Evolutionary conservation across 163 green algal genomes (phyloP).

Genomic region (Chlorella variabilis): DNA sequence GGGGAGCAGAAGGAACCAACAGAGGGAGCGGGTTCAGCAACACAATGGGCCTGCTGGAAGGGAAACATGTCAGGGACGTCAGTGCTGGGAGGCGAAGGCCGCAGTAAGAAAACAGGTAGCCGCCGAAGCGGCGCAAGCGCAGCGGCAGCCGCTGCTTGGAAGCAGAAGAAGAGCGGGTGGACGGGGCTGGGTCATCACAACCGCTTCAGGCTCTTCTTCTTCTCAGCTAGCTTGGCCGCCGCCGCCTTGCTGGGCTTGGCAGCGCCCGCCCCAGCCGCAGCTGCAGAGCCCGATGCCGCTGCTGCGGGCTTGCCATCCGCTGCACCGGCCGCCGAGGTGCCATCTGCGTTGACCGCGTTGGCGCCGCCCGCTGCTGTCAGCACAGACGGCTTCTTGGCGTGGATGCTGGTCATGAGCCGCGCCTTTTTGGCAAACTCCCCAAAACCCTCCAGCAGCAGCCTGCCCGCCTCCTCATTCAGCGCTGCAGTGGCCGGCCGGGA

Average conservation of each 20-base stretch:
- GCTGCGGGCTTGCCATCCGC: slow-evolving; percentile 1
- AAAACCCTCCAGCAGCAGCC: slow-evolving; percentile 95
- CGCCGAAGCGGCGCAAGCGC: no score
- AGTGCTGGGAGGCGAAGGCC: no score
- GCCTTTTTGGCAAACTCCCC: slow-evolving; percentile 85
- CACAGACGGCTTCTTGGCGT: slow-evolving; percentile 72
- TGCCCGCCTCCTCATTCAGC: slow-evolving; percentile 97
- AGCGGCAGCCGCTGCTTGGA: no score
- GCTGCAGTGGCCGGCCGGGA: no score
- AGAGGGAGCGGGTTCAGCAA: no score
- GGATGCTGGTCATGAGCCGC: slow-evolving; percentile 91
- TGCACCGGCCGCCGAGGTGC: neutral
- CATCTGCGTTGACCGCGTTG: slow-evolving; percentile 67
- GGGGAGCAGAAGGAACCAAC: no score
- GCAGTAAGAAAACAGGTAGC: no score
- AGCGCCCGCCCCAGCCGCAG: neutral
- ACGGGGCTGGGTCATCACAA: slow-evolving; percentile 30
- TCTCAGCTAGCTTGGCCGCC: slow-evolving; percentile 44
- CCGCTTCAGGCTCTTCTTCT: slow-evolving; percentile 54
- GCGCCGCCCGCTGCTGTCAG: slow-evolving; percentile 69
- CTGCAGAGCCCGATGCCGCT: neutral
- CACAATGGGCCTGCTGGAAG: no score
- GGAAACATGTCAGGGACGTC: no score
- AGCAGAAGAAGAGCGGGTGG: neutral
- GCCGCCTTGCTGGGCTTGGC: slow-evolving; percentile 18